Evolutionary conservation across 176 grass and related monocot species (phyloP), one percentile per base, ranked within the genome.

Genomic region (Zoysia japonica): DNA sequence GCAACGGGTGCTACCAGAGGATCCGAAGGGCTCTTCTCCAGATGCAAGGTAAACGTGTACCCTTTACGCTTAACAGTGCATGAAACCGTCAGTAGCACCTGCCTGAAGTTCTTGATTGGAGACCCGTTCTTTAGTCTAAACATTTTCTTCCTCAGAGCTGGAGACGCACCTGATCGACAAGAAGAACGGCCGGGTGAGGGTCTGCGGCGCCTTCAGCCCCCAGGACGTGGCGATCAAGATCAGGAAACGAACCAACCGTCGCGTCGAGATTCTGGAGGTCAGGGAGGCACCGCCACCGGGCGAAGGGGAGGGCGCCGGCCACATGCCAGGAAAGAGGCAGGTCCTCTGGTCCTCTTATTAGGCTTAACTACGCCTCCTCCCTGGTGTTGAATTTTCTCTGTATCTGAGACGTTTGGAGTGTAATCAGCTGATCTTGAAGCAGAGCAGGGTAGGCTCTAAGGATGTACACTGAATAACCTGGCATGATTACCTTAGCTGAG

Each of bases 181-280:
- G 92, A 92, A 91, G 81, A 77, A 93, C 20, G 85, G 90, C 67
- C 89, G 86, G 54, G 95, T 98, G 50, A 79, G 59, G 13, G 90
- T 98, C 13, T 82, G 57, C 2, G 90, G 88, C 17, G 51, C 40
- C 55, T 98, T 98, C 82, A 87, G 82, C 71, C 92, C 92, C 5
- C 95, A 94, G 82, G 95, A 98, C 76, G 86, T 94, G 19, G 90
- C 92, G 3, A 98, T 94, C 79, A 92, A 81, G 79, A 89, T 98
- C 76, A 91, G 88, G 87, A 98, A 90, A 86, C 79, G 91, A 45
- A 94, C 84, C 7, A 98, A 98, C 81, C 85, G 88, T 0, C 81
- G 90, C 20, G 92, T 98, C 42, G 90, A 94, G 88, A 98, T 98
- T 69, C 72, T 98, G 38, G 92, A 98, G 20, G 86, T 98, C 67